Conservation (phyloP, 192 early-diverging fungal genomes). For the Coemansia sp. region DNA sequence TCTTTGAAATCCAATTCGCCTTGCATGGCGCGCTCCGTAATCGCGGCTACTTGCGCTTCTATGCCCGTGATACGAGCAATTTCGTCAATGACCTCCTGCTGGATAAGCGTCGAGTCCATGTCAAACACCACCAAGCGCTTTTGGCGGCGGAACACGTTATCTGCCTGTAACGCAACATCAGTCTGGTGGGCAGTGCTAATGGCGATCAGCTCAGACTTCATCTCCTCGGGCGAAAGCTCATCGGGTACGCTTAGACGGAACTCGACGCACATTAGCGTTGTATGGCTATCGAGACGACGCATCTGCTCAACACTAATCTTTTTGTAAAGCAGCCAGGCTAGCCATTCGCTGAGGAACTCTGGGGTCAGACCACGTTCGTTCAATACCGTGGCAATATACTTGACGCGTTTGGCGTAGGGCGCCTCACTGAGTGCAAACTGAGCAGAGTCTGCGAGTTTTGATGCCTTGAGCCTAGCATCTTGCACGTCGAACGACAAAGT, state of each 20-base stretch:
- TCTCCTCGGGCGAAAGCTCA: conserved; percentile 62
- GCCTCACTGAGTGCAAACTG: conserved; percentile 68
- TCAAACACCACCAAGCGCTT: conserved; percentile 98
- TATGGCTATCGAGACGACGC: conserved; percentile 69
- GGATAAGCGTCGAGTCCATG: conserved; percentile 99
- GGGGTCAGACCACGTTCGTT: conserved; percentile 80
- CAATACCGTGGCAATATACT: conserved; percentile 85
- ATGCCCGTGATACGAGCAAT: conserved; percentile 92
- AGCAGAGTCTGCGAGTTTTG: conserved; percentile 56
- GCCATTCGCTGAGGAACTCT: conserved; percentile 81
- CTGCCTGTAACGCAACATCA: conserved; percentile 85
- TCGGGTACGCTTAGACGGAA: conserved; percentile 80
- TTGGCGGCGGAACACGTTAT: conserved; percentile 84
- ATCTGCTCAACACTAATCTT: conserved; percentile 88
- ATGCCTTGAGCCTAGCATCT: conserved; percentile 62
- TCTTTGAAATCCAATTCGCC: conserved; percentile 98
- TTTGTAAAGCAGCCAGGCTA: conserved; percentile 68
- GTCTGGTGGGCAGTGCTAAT: conserved; percentile 70
- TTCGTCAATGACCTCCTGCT: conserved; percentile 99
- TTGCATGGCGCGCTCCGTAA: conserved; percentile 96
- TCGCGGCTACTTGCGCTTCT: conserved; percentile 85
- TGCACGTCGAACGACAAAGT: conserved; percentile 80
- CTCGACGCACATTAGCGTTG: conserved; percentile 76
- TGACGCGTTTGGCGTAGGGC: conserved; percentile 79
- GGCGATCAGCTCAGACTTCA: conserved; percentile 72